Evolutionary conservation across 1,284 basidiomycete genomes (phyloP).

Genomic region (Schizophyllum amplum): DNA sequence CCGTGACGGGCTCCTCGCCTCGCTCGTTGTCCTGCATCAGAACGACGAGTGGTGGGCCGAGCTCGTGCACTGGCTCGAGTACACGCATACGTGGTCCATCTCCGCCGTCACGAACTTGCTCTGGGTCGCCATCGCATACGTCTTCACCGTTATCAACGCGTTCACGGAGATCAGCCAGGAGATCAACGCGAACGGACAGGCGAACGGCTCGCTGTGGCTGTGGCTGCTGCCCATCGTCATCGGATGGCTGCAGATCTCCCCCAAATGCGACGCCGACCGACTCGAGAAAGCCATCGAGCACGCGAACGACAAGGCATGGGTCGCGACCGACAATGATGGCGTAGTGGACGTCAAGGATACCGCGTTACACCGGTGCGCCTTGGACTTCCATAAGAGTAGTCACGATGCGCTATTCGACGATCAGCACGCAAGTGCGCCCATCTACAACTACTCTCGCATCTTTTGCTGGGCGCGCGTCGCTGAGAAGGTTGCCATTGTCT

Average conservation of each 20-base stretch:
- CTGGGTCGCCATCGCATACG: constrained; percentile 12
- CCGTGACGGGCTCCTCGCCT: constrained; percentile 20
- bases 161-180: constrained; percentile 9
- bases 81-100: constrained; percentile 13
- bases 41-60: constrained; percentile 19
- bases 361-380: constrained; percentile 1
- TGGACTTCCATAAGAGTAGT: constrained; percentile 5
- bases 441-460: constrained; percentile 20
- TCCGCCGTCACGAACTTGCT: constrained; percentile 12
- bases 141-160: constrained; percentile 12
- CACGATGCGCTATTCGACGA: constrained; percentile 11
- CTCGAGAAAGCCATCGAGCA: constrained; percentile 9
- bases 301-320: constrained; percentile 10
- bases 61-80: constrained; percentile 8
- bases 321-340: constrained; percentile 9
- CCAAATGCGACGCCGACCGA: constrained; percentile 10
- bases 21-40: constrained; percentile 26
- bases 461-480: constrained; percentile 15
- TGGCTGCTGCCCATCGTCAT: constrained; percentile 14
- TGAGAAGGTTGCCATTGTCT: constrained; percentile 13
- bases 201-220: constrained; percentile 11
- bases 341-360: constrained; percentile 5
- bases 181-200: constrained; percentile 12
- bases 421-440: constrained; percentile 15
- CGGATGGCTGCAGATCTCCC: constrained; percentile 13